A percentile compares a stretch with the other conserved stretches of the same genome.
Evolutionary conservation across 495 filamentous ascomycete species (phyloP).

Genomic region (Penicillium simplicissimum): DNA sequence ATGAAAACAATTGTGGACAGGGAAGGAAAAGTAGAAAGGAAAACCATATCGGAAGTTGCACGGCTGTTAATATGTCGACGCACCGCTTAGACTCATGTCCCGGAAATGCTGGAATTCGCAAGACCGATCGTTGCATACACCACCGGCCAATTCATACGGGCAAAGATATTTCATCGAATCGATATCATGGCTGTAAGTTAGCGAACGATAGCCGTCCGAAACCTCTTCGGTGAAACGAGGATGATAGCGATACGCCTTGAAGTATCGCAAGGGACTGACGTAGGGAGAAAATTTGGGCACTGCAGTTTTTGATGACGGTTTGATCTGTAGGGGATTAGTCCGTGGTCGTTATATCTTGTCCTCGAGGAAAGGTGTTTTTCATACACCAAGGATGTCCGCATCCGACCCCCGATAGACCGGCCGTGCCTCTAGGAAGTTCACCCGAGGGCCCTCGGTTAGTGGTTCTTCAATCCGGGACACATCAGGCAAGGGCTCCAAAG

Average conservation of each 20-base stretch:
- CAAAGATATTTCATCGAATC: conserved; percentile 72
- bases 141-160: conserved; percentile 67
- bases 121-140: conserved; percentile 71
- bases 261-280: conserved; percentile 75
- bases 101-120: conserved; percentile 80
- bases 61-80: conserved; percentile 54
- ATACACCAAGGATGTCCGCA: conserved; percentile 41
- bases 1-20: conserved; percentile 15
- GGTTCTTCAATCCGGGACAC: conserved; percentile 28
- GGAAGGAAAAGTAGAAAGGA: conserved; percentile 13
- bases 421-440: conserved; percentile 20
- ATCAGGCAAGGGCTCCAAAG: conserved; percentile 21
- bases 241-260: conserved; percentile 89
- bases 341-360: conserved; percentile 14
- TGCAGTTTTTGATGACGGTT: conserved; percentile 17
- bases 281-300: conserved; percentile 66
- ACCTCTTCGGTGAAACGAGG: conserved; percentile 69
- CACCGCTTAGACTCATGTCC: conserved; percentile 76
- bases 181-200: conserved; percentile 91
- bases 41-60: conserved; percentile 27
- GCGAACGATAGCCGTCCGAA: conserved; percentile 75
- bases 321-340: conserved; percentile 32
- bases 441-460: conserved; percentile 37
- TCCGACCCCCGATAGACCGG: conserved; percentile 23
- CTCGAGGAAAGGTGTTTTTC: conserved; percentile 24